Conservation (phyloP, 1,284 basidiomycete genomes). For the Cryptococcus sp. region DNA sequence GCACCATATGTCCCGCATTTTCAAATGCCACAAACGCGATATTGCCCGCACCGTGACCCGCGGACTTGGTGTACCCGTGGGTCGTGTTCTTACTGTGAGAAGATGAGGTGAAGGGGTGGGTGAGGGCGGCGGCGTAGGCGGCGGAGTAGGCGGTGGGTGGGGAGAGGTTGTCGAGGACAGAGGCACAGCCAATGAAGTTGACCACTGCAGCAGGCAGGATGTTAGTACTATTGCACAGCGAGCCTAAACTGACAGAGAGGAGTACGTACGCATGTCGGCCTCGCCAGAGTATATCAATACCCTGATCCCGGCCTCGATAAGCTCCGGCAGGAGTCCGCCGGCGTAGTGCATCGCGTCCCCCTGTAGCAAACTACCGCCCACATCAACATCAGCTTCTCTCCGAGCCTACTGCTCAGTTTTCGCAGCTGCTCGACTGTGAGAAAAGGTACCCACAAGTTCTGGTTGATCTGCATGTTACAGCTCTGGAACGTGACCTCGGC, state of each 20-base stretch:
- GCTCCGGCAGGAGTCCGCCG: conserved; percentile 65
- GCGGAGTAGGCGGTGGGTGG: conserved; percentile 56
- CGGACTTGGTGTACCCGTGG: conserved; percentile 52
- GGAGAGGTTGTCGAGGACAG: conserved; percentile 35
- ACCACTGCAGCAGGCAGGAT: conserved; percentile 20
- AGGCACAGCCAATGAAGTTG: conserved; percentile 43
- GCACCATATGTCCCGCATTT: conserved; percentile 77
- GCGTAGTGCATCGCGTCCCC: conserved; percentile 78
- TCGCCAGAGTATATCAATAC: conserved; percentile 80
- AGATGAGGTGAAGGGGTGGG: conserved; percentile 55
- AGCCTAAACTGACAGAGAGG: neutral
- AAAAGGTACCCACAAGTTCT: conserved; percentile 35
- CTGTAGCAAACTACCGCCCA: conserved; percentile 54
- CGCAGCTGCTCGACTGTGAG: no score
- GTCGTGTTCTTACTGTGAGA: conserved; percentile 39
- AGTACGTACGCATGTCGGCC: conserved; percentile 63
- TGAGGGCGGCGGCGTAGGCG: conserved; percentile 59
- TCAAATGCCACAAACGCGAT: conserved; percentile 68
- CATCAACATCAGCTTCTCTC: neutral
- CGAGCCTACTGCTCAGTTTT: no score
- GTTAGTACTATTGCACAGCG: neutral
- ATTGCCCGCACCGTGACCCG: conserved; percentile 67
- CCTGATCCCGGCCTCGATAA: conserved; percentile 70
- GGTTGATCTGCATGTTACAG: conserved; percentile 57
- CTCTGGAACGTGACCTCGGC: conserved; percentile 59